phyloP scores from a whole-genome alignment of 768 basidiomycete genomes.

The Kwoniella sp. region DNA sequence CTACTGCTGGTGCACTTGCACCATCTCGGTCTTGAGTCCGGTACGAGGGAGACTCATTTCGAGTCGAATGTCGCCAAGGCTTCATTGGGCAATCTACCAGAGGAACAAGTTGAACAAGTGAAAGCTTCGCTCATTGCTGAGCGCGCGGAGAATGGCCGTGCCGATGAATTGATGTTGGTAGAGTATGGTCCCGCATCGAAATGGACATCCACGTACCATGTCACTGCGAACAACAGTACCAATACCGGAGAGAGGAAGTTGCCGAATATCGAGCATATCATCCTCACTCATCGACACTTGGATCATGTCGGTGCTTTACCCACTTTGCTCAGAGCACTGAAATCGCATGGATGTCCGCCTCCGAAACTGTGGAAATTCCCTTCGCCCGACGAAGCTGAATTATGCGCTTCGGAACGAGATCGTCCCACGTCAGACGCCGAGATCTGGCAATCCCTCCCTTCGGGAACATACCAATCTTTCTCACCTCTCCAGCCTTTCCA shows the following conservation, averaged over 20 bases:
- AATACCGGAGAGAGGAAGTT: conserved; percentile 12
- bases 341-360: conserved; percentile 60
- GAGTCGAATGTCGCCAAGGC: conserved; percentile 29
- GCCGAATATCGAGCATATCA: conserved; percentile 78
- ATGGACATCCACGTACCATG: conserved; percentile 24
- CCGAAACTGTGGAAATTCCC: conserved; percentile 57
- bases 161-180: conserved; percentile 17
- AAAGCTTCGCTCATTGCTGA: conserved; percentile 27
- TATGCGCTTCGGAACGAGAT: conserved; percentile 33
- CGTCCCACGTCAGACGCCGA: conserved; percentile 39
- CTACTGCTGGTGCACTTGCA: conserved; percentile 41
- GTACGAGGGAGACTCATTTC: conserved; percentile 44
- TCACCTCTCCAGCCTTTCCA: conserved; percentile 46
- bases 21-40: conserved; percentile 46
- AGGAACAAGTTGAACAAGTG: conserved; percentile 27
- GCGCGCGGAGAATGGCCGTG: conserved; percentile 26
- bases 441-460: conserved; percentile 32
- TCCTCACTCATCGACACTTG: conserved; percentile 85
- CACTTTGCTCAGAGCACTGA: conserved; percentile 68
- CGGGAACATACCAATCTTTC: conserved; percentile 42
- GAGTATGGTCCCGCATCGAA: conserved; percentile 38
- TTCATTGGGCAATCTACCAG: conserved; percentile 23
- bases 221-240: neutral
- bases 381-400: conserved; percentile 37
- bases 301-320: conserved; percentile 83